Evolutionary conservation across 169 alveolate genomes (phyloP), one percentile per base, ranked within the genome.

Genomic region (Cyclospora cayetanensis): DNA sequence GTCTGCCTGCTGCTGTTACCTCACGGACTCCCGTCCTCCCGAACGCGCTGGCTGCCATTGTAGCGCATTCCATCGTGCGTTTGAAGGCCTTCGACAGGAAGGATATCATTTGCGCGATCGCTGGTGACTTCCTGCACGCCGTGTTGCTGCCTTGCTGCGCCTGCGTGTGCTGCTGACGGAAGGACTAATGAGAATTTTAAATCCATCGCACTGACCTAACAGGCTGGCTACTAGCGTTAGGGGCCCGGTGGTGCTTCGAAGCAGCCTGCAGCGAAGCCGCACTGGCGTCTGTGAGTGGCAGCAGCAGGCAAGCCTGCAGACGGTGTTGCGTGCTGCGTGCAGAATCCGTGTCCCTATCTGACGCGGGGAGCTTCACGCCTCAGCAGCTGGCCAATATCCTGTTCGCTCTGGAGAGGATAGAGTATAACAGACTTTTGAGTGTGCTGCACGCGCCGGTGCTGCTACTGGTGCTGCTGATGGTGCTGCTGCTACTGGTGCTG

Each of bases 401-500:
- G 31, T 70, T 34, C 83, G 50, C 83, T 27, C 37, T 29, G 9
- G 83, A 70, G 39, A 15, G 37, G 25, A 37, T 70, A 2, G 31
- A 15, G 7, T 29, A 42, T 9, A n/a, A 70, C 50, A 20, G 20
- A 0, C 15, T 7, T 18, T 27, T 34, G 11, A 41, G 77, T 65
- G 55, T 7, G 55, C 15, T 15, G 55, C 55, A 9, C 22, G 55
- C 55, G 22, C n/a, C n/a, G n/a, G 7, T 46, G 55, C 55, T 46
- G 55, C 55, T 46, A 15, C 7, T 9, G n/a, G 7, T 20, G 4
- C 9, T 22, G 7, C 9, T 9, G 4, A 22, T 29, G 11, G 34
- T 55, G 11, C 27, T 22, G 34, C 70, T 55, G 70, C 70, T 55
- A 29, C 70, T 55, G 85, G 65, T 74, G 85, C 85, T 74, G 85